Percentiles rank a stretch among this genome's conserved stretches.
Conservation (phyloP, 2,329 filamentous ascomycete genomes). For the Penicillium aurantiogriseum region DNA sequence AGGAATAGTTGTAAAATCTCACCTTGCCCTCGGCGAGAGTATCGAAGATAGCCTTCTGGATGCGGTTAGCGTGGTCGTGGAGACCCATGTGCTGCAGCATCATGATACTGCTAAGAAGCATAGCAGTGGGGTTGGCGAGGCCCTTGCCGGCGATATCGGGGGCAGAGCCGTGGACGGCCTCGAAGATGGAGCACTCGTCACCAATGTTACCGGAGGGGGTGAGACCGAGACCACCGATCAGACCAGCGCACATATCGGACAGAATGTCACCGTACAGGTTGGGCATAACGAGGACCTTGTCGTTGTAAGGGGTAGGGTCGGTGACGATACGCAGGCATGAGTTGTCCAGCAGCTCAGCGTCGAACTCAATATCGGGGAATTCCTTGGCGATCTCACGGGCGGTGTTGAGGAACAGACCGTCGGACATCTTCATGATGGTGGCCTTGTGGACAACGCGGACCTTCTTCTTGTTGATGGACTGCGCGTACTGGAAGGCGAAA, state of each 20-base stretch:
- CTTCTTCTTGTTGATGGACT: constrained; percentile 91
- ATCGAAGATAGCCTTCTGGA: constrained; percentile 93
- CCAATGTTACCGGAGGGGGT: constrained; percentile 98
- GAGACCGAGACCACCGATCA: constrained; percentile 95
- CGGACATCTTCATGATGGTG: constrained; percentile 99
- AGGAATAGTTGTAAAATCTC: constrained; percentile 24
- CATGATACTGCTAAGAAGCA: constrained; percentile 96
- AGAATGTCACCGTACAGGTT: constrained; percentile 99
- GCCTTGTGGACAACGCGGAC: constrained; percentile 99
- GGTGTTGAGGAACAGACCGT: constrained; percentile 93
- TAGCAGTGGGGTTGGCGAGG: constrained; percentile 94
- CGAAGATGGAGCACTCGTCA: constrained; percentile 99
- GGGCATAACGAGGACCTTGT: constrained; percentile 96
- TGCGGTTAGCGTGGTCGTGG: constrained; percentile 75
- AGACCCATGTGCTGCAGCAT: constrained; percentile 99
- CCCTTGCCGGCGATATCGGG: constrained; percentile 95
- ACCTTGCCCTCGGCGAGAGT: constrained; percentile 94
- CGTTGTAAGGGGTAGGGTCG: constrained; percentile 94
- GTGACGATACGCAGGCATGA: constrained; percentile 98
- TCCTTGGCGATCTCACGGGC: constrained; percentile 87
- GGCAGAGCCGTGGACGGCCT: constrained; percentile 96
- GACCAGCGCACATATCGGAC: constrained; percentile 97
- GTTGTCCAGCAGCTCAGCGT: constrained; percentile 97
- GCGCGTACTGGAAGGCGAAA: constrained; percentile 97
- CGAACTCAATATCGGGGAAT: constrained; percentile 93